These are phyloP conservation scores for Maudiozyma bulderi DNA, from an alignment of 805 yeast species.

Conservation along the genomic window DNA sequence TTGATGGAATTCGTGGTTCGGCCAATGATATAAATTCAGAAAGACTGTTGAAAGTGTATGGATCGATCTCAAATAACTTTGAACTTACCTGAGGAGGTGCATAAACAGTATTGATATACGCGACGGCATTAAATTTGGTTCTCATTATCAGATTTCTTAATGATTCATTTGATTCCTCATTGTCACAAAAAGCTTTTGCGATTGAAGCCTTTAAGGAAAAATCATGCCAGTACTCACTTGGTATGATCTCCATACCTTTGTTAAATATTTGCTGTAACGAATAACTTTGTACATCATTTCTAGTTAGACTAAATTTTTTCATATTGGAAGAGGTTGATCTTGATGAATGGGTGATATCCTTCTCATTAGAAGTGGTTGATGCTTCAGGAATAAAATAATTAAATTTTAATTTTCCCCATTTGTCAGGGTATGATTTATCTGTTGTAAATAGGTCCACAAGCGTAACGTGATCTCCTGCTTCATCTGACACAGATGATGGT, in stretches of 20 bases:
- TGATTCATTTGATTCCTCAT: constrained; percentile 42
- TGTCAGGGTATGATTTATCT: constrained; percentile 39
- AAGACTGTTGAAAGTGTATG: constrained; percentile 56
- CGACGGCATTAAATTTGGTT: constrained; percentile 58
- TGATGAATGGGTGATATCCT: constrained; percentile 9
- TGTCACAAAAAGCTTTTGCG: constrained; percentile 64
- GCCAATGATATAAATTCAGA: constrained; percentile 62
- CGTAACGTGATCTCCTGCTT: constrained; percentile 33
- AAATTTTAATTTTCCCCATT: constrained; percentile 48
- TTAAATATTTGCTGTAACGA: constrained; percentile 56
- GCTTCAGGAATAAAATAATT: constrained; percentile 34
- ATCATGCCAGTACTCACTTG: constrained; percentile 53
- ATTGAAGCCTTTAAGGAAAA: constrained; percentile 52
- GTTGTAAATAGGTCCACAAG: constrained; percentile 39
- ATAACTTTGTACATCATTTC: constrained; percentile 45
- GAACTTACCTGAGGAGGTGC: constrained; percentile 52
- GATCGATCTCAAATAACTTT: constrained; percentile 60
- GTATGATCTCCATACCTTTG: constrained; percentile 46
- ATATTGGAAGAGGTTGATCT: constrained; percentile 22
- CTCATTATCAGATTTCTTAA: constrained; percentile 51
- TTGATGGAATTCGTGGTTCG: constrained; percentile 44
- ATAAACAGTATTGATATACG: constrained; percentile 49
- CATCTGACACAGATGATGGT: constrained; percentile 39
- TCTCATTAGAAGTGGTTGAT: constrained; percentile 10
- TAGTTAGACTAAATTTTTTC: constrained; percentile 40